Evolutionary conservation across 345 rosid genomes (phyloP).

Genomic region (Arabidopsis suecica): DNA sequence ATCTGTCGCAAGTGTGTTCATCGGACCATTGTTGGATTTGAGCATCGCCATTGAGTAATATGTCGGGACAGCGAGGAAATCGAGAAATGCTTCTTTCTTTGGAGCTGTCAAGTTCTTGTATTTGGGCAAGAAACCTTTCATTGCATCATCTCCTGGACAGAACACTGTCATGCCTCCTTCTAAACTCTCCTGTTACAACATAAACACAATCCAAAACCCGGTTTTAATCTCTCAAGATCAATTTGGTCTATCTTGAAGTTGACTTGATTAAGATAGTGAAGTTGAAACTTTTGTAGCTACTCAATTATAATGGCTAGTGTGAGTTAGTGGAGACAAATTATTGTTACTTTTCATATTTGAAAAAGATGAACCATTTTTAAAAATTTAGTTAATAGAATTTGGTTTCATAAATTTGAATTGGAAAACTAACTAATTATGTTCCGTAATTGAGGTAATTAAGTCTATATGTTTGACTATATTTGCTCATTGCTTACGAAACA

Average conservation of each 20-base stretch:
- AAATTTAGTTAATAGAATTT: not conserved
- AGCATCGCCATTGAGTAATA: conserved; percentile 78
- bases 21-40: conserved; percentile 81
- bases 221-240: not conserved
- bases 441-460: conserved; percentile 36
- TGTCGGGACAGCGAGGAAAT: conserved; percentile 74
- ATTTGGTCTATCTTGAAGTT: not conserved
- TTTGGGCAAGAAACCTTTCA: conserved; percentile 80
- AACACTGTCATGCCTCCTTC: conserved; percentile 96
- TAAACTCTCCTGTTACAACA: conserved; percentile 59
- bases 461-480: conserved; percentile 30
- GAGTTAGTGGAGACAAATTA: conserved; percentile 20
- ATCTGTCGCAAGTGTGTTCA: conserved; percentile 93
- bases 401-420: not conserved
- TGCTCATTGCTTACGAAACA: conserved; percentile 6
- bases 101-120: conserved; percentile 81
- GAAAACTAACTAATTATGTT: not conserved
- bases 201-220: not conserved
- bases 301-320: conserved; percentile 1
- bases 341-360: conserved; percentile 18
- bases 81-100: conserved; percentile 68
- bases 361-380: not conserved
- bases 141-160: conserved; percentile 88
- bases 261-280: not conserved
- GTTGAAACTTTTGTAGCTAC: not conserved